phyloP scores from a whole-genome alignment of 192 early-diverging fungal genomes.

The Coemansia reversa region DNA sequence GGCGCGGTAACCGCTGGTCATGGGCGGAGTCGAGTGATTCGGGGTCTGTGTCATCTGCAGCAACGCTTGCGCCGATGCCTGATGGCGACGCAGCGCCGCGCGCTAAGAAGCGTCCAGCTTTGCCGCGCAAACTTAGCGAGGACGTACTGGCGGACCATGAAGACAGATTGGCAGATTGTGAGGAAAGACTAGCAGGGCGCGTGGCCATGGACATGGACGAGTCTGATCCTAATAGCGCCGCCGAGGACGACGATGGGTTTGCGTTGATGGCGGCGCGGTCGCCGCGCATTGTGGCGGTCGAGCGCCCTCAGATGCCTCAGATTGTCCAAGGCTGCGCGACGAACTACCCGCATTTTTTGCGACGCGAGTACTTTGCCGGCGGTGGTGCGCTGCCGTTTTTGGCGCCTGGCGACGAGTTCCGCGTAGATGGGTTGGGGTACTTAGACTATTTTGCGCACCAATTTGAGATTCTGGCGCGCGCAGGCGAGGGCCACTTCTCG shows the following conservation, averaged over 20 bases:
- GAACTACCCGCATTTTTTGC: constrained; percentile 51
- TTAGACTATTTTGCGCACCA: constrained; percentile 69
- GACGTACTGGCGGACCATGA: not conserved
- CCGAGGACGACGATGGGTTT: constrained; percentile 38
- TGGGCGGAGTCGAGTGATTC: constrained; percentile 32
- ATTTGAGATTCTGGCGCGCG: constrained; percentile 61
- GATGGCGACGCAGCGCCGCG: not conserved
- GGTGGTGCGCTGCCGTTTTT: constrained; percentile 40
- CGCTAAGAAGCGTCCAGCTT: not conserved
- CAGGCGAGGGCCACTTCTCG: constrained; percentile 84
- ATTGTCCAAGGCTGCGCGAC: constrained; percentile 48
- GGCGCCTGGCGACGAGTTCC: constrained; percentile 30
- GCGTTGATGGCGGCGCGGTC: constrained; percentile 16
- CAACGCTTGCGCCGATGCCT: constrained; percentile 26
- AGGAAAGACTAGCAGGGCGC: constrained; percentile 5
- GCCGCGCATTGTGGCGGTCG: constrained; percentile 28
- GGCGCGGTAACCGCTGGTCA: constrained; percentile 20
- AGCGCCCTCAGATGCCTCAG: constrained; percentile 54
- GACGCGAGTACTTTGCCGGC: constrained; percentile 36
- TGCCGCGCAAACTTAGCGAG: constrained; percentile 3
- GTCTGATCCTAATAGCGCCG: constrained; percentile 2
- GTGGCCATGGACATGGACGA: constrained; percentile 27
- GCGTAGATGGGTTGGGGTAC: constrained; percentile 38
- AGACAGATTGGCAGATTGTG: constrained; percentile 2
- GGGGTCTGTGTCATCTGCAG: constrained; percentile 39